Base-by-base conservation (phyloP, 2,329 filamentous ascomycete species). In the Teratosphaeria viscida region DNA sequence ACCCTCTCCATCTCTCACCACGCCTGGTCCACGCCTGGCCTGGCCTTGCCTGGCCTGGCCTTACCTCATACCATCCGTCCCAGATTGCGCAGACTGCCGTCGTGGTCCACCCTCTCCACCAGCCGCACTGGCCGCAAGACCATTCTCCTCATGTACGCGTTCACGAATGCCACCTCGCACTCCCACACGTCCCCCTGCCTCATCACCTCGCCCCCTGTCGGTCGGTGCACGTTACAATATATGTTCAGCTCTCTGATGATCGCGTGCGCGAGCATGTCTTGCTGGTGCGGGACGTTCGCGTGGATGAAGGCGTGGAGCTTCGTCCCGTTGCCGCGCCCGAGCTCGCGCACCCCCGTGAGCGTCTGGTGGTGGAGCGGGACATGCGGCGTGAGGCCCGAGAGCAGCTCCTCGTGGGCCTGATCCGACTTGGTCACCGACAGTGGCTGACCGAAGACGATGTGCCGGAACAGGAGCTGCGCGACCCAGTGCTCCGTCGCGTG, bases 401-500 rank as follows among this genome's bases (percentile, higher is more conserved):
- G 43, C 16, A 49, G 16, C 11, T 39, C 32, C 32, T n/a, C 12
- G 39, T 56, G 43, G 32, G 55, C n/a, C 34, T 29, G 55, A 56
- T 11, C 14, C 10, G 19, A 27, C 5, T 12, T 47, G 1, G 34
- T 29, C 16, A 56, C 32, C 7, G n/a, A 23, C 5, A 49, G 43
- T 49, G 43, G 43, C 43, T 49, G n/a, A 19, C 43, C 43, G 19
- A 19, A 49, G 43, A 23, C 43, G 65, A 80, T 78, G 14, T 82
- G 82, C 52, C 84, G 81, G 72, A 81, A 81, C 47, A 86, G 73
- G 2, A 84, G 77, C 68, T 80, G 76, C 14, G 74, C 68, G 2
- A 73, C 68, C 84, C 83, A 86, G 65, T 78, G 79, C 6, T 63
- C 71, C 62, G 62, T 69, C 55, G 66, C 76, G 68, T 64, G 66